Evolutionary conservation across 2,329 filamentous ascomycete species (phyloP), one percentile per base, ranked within the genome.

Genomic region (Trichoderma sp.): DNA sequence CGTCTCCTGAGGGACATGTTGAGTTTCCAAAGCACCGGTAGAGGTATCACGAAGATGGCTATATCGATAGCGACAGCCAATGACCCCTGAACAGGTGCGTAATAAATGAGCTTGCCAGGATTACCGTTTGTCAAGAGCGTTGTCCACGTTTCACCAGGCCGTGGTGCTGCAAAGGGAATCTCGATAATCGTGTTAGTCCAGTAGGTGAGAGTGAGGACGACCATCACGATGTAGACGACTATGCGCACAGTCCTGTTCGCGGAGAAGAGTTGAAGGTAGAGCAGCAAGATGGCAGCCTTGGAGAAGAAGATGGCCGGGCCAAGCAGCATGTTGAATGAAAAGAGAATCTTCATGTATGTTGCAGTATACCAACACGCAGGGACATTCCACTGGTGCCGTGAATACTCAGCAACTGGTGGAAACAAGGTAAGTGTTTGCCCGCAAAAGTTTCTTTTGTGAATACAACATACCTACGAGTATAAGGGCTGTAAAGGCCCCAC

Each of bases 231-330:
- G n/a, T 70, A 53, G 65, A 70, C 63, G 19, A 61, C 58, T 6
- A 68, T 61, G 5, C 68, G 65, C 1, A 67, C 67, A 9, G 13
- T n/a, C 29, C 37, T 61, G 19, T 69, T 34, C 5, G 70, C 56
- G 2, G 57, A 42, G 58, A 73, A 73, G 27, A 73, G 48, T 52
- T 72, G 68, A 9, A 57, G 67, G 19, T 70, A 72, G 25, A 72
- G 45, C 27, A 73, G 35, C 42, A 72, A 50, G 39, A 73, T 73
- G 48, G 71, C 67, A 2, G 61, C 66, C 37, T 70, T 71, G 45
- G 68, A 19, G 54, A 73, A 71, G 66, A 73, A 72, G 37, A 68
- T 45, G n/a, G 50, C 67, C 6, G 67, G 67, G 1, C 53, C 32
- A 13, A 69, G 59, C 2, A 72, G 29, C 4, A 70, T 37, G 8